Conservation (phyloP, 805 yeast genomes). For the Scheffersomyces ergatensis region DNA sequence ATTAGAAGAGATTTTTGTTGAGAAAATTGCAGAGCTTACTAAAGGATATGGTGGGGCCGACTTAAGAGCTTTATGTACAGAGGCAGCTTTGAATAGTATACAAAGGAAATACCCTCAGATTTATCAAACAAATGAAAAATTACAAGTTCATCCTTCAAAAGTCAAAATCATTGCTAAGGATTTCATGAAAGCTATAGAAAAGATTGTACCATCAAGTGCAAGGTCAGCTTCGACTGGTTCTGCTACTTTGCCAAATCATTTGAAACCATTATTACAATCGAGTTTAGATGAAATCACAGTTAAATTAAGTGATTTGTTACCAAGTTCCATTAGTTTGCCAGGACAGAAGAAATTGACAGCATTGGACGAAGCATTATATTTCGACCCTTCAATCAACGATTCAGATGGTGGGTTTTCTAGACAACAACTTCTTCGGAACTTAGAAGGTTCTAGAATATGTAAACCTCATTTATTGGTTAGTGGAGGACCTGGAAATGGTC, state of each 20-base stretch:
- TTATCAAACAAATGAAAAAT: constrained; percentile 70
- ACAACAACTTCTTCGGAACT: constrained; percentile 55
- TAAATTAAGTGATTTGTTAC: constrained; percentile 58
- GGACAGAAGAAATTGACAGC: constrained; percentile 47
- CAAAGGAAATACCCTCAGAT: constrained; percentile 94
- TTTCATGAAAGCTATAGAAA: constrained; percentile 80
- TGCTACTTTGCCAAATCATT: constrained; percentile 73
- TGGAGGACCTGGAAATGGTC: constrained; percentile 82
- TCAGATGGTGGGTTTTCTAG: constrained; percentile 65
- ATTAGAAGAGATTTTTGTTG: constrained; percentile 53
- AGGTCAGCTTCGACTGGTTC: constrained; percentile 74
- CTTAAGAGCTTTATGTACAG: constrained; percentile 89
- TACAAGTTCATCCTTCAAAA: constrained; percentile 65
- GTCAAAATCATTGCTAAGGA: constrained; percentile 78
- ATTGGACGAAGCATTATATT: constrained; percentile 67
- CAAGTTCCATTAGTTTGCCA: constrained; percentile 40
- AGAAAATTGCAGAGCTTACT: constrained; percentile 71
- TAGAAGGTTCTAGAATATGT: constrained; percentile 63
- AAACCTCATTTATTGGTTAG: constrained; percentile 76
- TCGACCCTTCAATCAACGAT: constrained; percentile 55
- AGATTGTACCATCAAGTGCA: constrained; percentile 89
- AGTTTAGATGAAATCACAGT: constrained; percentile 46
- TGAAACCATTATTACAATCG: constrained; percentile 60
- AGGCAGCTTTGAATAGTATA: constrained; percentile 88
- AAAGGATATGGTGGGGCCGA: constrained; percentile 99